Evolutionary conservation across 1,284 basidiomycete genomes (phyloP), one percentile per base, ranked within the genome.

Genomic region (Ganoderma meredithae): DNA sequence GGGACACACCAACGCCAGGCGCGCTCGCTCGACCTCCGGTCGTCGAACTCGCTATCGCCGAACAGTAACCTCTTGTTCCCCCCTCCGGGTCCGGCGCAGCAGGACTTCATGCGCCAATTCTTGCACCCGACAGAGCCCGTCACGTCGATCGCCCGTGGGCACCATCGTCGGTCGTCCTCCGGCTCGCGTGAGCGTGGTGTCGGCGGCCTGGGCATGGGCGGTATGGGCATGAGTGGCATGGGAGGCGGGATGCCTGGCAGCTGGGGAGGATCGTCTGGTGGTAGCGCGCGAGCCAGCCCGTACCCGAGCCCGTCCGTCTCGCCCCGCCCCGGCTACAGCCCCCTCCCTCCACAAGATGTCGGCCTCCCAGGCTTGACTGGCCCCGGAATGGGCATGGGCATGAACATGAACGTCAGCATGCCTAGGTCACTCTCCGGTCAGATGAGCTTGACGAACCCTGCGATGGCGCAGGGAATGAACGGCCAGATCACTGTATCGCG

Each of bases 261-360:
- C 17, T 79, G 78, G 76, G 71, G 72, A 13, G 77, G 77, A 63
- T 67, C 72, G 13, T 69, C 74, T 6, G 63, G 67, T 19, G 75
- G 76, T 58, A 76, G 75, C 60, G 70, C 76, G 52, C 80, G 86
- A 1, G 76, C 84, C 12, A 85, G 82, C 58, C 88, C 88, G 2
- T 90, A 90, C 72, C 87, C 88, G 0, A 85, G 83, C 63, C 88
- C 89, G 33, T 83, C 84, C 63, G 86, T 84, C n/a, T 87, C 85
- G 69, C 81, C 79, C 27, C 78, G 74, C 41, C 78, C 71, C 19
- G 73, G 69, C 17, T 75, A 75, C 65, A 75, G 75, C 33, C 68
- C 74, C 8, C 75, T 81, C n/a, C 80, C 27, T 31, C 27, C 80
- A n/a, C 71, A 72, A 15, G 75, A 76, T 55, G 61, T 76, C 31